Evolutionary conservation across 208 protist species (phyloP).

Genomic region (Phytomonas sp.): DNA sequence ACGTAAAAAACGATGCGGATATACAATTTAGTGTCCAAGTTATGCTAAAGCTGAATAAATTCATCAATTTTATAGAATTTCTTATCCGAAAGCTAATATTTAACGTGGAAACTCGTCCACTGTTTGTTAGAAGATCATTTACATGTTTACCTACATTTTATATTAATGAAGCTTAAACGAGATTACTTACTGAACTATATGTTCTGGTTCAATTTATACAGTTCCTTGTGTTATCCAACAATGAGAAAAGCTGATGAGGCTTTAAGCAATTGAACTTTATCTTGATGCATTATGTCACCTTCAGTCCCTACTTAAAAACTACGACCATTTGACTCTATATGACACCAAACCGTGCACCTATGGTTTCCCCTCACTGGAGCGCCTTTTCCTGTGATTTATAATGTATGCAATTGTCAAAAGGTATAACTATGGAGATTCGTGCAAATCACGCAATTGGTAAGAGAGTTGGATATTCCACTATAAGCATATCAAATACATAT

Average conservation of each 20-base stretch:
- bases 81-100: background rate
- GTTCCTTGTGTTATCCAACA: background rate
- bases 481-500: background rate
- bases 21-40: background rate
- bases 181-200: background rate
- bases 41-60: background rate
- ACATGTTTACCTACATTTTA: background rate
- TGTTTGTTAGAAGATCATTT: background rate
- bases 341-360: background rate
- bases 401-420: background rate
- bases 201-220: background rate
- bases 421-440: background rate
- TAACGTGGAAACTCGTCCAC: background rate
- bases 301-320: background rate
- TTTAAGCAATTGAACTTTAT: background rate
- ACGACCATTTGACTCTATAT: background rate
- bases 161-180: background rate
- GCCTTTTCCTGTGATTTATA: background rate
- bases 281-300: background rate
- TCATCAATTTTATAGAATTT: background rate
- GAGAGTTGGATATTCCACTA: background rate
- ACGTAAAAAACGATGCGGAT: background rate
- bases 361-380: background rate
- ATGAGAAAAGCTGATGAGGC: background rate
- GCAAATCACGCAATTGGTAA: background rate